Conservation (phyloP, 805 yeast genomes). For the Candida ortonii region DNA sequence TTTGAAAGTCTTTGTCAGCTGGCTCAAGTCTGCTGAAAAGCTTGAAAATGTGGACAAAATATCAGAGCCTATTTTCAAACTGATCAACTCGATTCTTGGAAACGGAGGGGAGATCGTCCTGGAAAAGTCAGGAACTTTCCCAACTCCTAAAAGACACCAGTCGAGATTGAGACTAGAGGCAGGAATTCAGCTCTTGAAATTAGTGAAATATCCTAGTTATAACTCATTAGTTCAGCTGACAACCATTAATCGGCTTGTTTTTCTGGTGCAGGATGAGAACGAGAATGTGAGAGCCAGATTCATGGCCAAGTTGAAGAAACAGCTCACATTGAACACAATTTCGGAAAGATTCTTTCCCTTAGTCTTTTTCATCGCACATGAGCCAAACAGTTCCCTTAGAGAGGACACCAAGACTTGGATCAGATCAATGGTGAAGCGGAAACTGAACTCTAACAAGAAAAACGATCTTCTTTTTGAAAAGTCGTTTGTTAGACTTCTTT, state of each 20-base stretch:
- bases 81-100: conserved; percentile 62
- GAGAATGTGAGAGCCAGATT: conserved; percentile 53
- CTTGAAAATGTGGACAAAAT: conserved; percentile 40
- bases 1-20: conserved; percentile 56
- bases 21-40: conserved; percentile 38
- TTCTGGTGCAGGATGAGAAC: conserved; percentile 66
- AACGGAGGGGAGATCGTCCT: conserved; percentile 76
- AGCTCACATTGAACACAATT: conserved; percentile 48
- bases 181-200: conserved; percentile 59
- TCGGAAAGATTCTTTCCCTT: conserved; percentile 67
- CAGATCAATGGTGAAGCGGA: conserved; percentile 49
- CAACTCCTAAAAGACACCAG: conserved; percentile 64
- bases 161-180: conserved; percentile 64
- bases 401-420: conserved; percentile 67
- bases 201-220: conserved; percentile 55
- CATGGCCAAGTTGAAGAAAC: conserved; percentile 47
- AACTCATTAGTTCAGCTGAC: conserved; percentile 50
- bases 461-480: conserved; percentile 59
- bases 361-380: conserved; percentile 72
- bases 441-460: conserved; percentile 23
- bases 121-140: conserved; percentile 39
- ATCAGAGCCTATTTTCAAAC: conserved; percentile 63
- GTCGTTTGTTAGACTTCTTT: conserved; percentile 62
- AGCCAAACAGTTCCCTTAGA: conserved; percentile 55
- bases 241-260: conserved; percentile 50